Evolutionary conservation across 768 basidiomycete genomes (phyloP).

Genomic region (Boletus vermiculosoides): DNA sequence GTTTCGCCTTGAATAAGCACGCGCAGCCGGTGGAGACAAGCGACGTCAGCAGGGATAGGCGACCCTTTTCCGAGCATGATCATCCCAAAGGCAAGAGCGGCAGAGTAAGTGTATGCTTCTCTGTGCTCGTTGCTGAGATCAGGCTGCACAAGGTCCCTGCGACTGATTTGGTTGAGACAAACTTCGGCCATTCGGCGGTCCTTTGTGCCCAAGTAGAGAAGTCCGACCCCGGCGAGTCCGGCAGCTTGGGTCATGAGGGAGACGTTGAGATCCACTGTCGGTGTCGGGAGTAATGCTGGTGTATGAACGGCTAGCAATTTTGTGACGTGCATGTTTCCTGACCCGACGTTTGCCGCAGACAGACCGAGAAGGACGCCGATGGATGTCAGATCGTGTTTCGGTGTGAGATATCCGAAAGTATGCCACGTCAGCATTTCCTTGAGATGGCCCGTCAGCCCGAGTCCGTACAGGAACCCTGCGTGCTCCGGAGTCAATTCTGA

Average conservation of each 20-base stretch:
- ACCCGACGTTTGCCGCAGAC: conserved; percentile 86
- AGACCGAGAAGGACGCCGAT: conserved; percentile 93
- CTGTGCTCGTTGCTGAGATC: conserved; percentile 87
- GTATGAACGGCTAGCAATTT: conserved; percentile 91
- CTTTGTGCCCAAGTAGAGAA: conserved; percentile 86
- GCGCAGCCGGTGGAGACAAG: conserved; percentile 64
- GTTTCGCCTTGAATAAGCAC: conserved; percentile 76
- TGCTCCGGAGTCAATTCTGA: conserved; percentile 88
- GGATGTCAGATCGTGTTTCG: conserved; percentile 93
- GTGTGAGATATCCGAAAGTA: conserved; percentile 91
- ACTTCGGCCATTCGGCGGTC: conserved; percentile 93
- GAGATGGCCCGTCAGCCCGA: conserved; percentile 91
- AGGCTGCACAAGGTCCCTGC: conserved; percentile 72
- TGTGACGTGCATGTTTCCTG: conserved; percentile 81
- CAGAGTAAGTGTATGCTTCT: conserved; percentile 88
- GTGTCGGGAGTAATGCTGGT: conserved; percentile 85
- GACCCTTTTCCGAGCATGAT: conserved; percentile 92
- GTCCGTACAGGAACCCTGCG: conserved; percentile 92
- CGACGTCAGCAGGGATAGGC: conserved; percentile 72
- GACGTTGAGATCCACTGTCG: conserved; percentile 85
- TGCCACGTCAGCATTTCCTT: conserved; percentile 91
- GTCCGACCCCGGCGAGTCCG: conserved; percentile 81
- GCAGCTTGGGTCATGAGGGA: conserved; percentile 88
- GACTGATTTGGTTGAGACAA: conserved; percentile 79
- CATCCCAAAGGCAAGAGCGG: conserved; percentile 92